Evolutionary conservation across 371 early-diverging fungal genomes (phyloP), one percentile per base, ranked within the genome.

Genomic region (Umbelopsis sp.): DNA sequence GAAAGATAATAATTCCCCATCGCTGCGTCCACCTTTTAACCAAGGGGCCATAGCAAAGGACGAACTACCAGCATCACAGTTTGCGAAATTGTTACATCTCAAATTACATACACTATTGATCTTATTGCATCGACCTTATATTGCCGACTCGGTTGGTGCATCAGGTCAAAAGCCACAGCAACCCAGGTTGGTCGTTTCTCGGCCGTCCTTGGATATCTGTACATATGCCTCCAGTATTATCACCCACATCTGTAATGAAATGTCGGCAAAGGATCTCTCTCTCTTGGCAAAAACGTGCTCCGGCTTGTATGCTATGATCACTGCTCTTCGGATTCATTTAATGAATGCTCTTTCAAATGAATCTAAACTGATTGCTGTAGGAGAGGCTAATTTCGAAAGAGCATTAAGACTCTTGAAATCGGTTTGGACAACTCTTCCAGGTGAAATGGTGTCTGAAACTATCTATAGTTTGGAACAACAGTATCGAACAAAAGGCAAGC

Each of bases 81-180:
- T 73, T 69, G 74, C 67, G n/a, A 69, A 52, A 18, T 32, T 74
- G 22, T 63, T 67, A 22, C 44, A 51, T 16, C 53, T 75, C 10
- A 51, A 50, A 20, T 44, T 76, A 20, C 71, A 77, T 22, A 72
- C 74, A 24, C 38, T 74, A 12, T 37, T 83, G 63, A 78, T 83
- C 1, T 50, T 83, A 2, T 46, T 83, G 22, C 84, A 83, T 65
- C 71, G 76, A 22, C 84, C 84, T 3, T 80, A 80, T 63, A 71
- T 81, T 32, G 68, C 76, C 25, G 78, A 83, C 32, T 29, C 45
- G 22, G 37, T 50, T 37, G 51, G 38, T 7, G 22, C 37, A 37
- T 44, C 48, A 16, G 48, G 20, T 9, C 48, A 48, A 35, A 65
- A 50, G 48, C 50, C 66, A n/a, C 25, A 35, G 9, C 67, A 51